These are phyloP conservation scores for Fraxinus sp. DNA, from an alignment of 305 asterid genomes.

Conservation along the genomic window DNA sequence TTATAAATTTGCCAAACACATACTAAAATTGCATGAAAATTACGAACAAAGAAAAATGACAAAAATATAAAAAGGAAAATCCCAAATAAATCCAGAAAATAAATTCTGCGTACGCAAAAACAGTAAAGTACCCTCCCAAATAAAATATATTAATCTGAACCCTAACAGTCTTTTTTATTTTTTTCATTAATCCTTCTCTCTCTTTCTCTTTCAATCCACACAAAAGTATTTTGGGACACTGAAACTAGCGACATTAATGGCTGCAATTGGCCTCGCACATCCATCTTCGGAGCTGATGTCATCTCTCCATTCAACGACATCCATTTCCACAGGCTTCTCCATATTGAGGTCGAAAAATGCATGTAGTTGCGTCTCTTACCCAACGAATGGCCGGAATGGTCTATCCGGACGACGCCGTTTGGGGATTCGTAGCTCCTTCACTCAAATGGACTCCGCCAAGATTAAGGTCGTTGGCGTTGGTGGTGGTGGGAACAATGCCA, in stretches of 20 bases:
- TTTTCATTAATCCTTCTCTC: neutral
- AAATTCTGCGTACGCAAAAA: neutral
- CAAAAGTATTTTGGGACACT: neutral
- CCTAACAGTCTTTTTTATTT: neutral
- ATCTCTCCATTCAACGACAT: constrained; percentile 45
- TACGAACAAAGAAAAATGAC: neutral
- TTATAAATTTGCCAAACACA: neutral
- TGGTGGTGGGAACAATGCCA: constrained; percentile 98
- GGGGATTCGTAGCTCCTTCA: constrained; percentile 53
- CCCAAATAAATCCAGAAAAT: constrained; percentile 1
- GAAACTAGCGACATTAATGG: constrained; percentile 32
- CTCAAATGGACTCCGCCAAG: constrained; percentile 70
- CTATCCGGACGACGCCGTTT: constrained; percentile 36
- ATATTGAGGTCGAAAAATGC: constrained; percentile 47
- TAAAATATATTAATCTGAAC: neutral
- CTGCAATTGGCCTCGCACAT: constrained; percentile 45
- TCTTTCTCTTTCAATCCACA: neutral
- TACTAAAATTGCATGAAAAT: neutral
- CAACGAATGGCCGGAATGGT: constrained; percentile 40
- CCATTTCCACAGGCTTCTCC: constrained; percentile 35
- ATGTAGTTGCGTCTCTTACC: constrained; percentile 25
- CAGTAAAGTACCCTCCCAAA: neutral
- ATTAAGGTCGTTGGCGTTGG: constrained; percentile 94
- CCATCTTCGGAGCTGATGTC: constrained; percentile 48
- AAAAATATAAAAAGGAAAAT: neutral